Percentiles rank a stretch among this genome's conserved stretches.
These are phyloP conservation scores for Candida ortonii DNA, from an alignment of 805 yeast genomes.

Conservation along the genomic window DNA sequence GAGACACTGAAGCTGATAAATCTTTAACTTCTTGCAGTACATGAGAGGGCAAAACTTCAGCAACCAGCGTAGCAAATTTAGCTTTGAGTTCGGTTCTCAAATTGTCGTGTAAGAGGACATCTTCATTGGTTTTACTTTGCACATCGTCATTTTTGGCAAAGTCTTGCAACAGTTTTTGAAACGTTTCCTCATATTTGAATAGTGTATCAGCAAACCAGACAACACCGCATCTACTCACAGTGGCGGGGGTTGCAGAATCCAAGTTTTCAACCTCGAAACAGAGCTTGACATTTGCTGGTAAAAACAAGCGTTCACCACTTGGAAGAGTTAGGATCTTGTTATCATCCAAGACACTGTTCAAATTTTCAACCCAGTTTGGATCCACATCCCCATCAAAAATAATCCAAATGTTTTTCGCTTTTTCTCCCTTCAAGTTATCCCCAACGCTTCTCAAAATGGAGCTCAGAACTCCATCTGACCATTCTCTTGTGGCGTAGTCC, in stretches of 20 bases:
- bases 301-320: constrained; percentile 76
- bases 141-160: constrained; percentile 11
- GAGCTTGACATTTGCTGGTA: constrained; percentile 62
- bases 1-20: constrained; percentile 34
- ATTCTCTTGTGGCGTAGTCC: constrained; percentile 78
- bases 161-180: constrained; percentile 11
- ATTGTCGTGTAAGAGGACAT: constrained; percentile 1
- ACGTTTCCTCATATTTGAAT: constrained; percentile 10
- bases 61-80: constrained; percentile 5
- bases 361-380: constrained; percentile 88
- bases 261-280: constrained; percentile 75
- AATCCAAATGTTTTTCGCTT: constrained; percentile 60
- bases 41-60: constrained; percentile 9
- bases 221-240: constrained; percentile 90
- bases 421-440: constrained; percentile 59
- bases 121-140: constrained; percentile 13
- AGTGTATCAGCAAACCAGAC: constrained; percentile 56
- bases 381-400: constrained; percentile 91
- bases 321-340: constrained; percentile 79
- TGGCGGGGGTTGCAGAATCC: constrained; percentile 78
- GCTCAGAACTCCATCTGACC: constrained; percentile 88
- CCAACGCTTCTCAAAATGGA: constrained; percentile 55
- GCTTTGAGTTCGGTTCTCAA: constrained; percentile 7
- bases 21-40: constrained; percentile 23
- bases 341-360: constrained; percentile 90